A percentile compares a stretch with the other conserved stretches of the same genome.
Conservation (phyloP, 768 basidiomycete species). For the Termitomyces eurrhizus region DNA sequence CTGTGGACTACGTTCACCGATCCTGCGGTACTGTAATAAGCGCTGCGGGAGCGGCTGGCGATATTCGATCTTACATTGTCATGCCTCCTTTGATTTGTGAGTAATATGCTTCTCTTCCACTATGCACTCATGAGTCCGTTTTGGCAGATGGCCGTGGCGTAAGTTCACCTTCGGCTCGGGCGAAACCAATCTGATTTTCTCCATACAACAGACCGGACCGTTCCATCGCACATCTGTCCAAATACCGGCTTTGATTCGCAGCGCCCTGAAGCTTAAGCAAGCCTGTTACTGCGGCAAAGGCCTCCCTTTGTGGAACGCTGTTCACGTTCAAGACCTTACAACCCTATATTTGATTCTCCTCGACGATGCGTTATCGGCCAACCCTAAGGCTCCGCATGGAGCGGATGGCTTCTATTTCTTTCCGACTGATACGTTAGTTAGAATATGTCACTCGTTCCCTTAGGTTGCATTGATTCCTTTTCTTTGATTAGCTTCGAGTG, state of each 20-base stretch:
- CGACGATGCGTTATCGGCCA: slow-evolving; percentile 11
- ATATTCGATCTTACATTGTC: slow-evolving; percentile 15
- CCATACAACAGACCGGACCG: slow-evolving; percentile 8
- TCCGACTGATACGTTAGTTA: slow-evolving; percentile 11
- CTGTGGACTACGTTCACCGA: slow-evolving; percentile 14
- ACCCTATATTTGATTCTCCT: slow-evolving; percentile 11
- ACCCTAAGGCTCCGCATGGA: slow-evolving; percentile 10
- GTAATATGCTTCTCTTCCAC: background rate
- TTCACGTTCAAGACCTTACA: slow-evolving; percentile 14
- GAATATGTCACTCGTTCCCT: background rate
- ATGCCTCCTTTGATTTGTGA: slow-evolving; percentile 15
- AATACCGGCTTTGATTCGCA: slow-evolving; percentile 13
- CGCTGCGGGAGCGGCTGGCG: slow-evolving; percentile 11
- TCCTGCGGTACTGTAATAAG: slow-evolving; percentile 12
- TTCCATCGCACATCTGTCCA: slow-evolving; percentile 18
- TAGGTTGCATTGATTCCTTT: background rate
- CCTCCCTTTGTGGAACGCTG: slow-evolving; percentile 13
- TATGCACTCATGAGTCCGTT: background rate
- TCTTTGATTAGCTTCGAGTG: slow-evolving; percentile 5
- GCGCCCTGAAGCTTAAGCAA: slow-evolving; percentile 11
- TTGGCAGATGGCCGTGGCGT: slow-evolving; percentile 15
- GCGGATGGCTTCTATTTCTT: slow-evolving; percentile 15
- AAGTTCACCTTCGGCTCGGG: background rate
- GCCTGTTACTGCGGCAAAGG: slow-evolving; percentile 15
- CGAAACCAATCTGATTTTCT: background rate